Conservation (phyloP, 352 stramenopile genomes). For the Blastocystis sp. region DNA sequence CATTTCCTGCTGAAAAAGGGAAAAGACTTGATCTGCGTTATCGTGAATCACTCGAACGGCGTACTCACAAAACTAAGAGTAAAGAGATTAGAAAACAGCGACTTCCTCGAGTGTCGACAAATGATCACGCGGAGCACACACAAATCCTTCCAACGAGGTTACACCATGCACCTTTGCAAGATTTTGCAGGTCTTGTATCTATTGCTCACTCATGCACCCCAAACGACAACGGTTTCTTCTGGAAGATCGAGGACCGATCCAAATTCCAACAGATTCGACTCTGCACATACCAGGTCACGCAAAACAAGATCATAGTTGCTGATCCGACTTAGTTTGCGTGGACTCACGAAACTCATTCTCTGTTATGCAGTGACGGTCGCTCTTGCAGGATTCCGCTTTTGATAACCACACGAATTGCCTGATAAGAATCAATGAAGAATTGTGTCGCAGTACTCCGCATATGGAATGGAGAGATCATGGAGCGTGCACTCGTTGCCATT, state of each 20-base stretch:
- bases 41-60: slow-evolving; percentile 1
- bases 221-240: neutral
- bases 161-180: neutral
- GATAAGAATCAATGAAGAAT: neutral
- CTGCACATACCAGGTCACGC: neutral
- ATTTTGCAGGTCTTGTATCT: neutral
- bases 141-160: slow-evolving; percentile 2
- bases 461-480: no score
- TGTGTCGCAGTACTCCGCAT: no score
- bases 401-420: neutral
- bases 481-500: no score
- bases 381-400: neutral
- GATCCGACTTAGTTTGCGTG: slow-evolving; percentile 52
- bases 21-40: slow-evolving; percentile 28
- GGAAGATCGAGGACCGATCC: neutral
- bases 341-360: slow-evolving; percentile 65
- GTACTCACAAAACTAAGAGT: slow-evolving; percentile 33
- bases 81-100: neutral
- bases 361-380: neutral
- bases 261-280: slow-evolving; percentile 25
- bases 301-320: slow-evolving; percentile 34
- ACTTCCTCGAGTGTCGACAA: slow-evolving; percentile 14
- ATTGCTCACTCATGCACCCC: neutral
- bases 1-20: slow-evolving; percentile 5
- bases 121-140: neutral